Conservation (phyloP, 2,329 filamentous ascomycete species). For the Diaporthe sp. region DNA sequence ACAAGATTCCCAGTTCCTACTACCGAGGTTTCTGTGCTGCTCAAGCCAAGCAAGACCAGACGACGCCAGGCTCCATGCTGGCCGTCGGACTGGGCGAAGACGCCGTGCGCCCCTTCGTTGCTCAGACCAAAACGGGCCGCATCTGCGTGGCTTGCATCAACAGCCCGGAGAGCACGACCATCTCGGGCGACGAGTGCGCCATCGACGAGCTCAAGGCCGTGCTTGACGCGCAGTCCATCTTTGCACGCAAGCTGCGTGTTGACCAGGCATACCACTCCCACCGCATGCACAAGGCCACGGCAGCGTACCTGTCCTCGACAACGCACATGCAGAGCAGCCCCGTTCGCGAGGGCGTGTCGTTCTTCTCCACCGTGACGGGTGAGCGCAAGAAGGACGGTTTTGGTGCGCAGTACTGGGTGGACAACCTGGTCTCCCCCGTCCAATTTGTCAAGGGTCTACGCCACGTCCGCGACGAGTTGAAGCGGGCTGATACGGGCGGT, state of each 20-base stretch:
- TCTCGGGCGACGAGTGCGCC: conserved; percentile 50
- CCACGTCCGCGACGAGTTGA: conserved; percentile 39
- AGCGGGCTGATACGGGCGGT: not conserved
- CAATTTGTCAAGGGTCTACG: conserved; percentile 43
- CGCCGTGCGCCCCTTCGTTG: not conserved
- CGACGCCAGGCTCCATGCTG: conserved; percentile 41
- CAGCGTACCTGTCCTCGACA: conserved; percentile 20
- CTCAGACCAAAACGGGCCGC: not conserved
- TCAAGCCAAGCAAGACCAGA: conserved; percentile 15
- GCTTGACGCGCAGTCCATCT: conserved; percentile 47
- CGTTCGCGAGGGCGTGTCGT: not conserved
- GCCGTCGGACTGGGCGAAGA: conserved; percentile 40
- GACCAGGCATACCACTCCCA: conserved; percentile 56
- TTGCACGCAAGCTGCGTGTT: conserved; percentile 48
- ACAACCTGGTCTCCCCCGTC: conserved; percentile 50
- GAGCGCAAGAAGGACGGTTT: not conserved
- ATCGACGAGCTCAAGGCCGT: conserved; percentile 46
- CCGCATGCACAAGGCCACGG: conserved; percentile 50
- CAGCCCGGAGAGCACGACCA: conserved; percentile 50
- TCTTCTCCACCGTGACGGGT: conserved; percentile 23
- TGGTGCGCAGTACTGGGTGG: conserved; percentile 48
- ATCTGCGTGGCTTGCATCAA: conserved; percentile 33
- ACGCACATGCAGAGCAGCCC: not conserved
- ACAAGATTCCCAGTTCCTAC: conserved; percentile 36
- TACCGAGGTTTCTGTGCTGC: conserved; percentile 36